Evolutionary conservation across 495 filamentous ascomycete genomes (phyloP).

Genomic region (Aspergillus incahuasiensis): DNA sequence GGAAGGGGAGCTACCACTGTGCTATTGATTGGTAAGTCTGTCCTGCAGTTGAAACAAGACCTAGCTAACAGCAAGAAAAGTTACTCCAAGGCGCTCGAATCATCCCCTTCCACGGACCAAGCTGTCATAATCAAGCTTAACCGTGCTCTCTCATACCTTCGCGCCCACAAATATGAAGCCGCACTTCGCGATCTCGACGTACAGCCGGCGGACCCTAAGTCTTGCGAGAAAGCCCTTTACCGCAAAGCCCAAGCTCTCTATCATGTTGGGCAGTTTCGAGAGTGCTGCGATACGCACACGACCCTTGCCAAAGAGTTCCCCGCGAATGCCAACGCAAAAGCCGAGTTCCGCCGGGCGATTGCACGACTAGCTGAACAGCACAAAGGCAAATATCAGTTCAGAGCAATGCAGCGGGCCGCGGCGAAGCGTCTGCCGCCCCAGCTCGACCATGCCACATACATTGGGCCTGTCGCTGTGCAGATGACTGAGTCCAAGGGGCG

Average conservation of each 20-base stretch:
- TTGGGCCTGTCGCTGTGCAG: not conserved
- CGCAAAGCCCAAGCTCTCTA: constrained; percentile 45
- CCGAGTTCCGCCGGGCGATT: constrained; percentile 13
- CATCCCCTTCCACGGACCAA: constrained; percentile 14
- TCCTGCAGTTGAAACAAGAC: constrained; percentile 4
- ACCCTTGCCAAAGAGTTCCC: constrained; percentile 24
- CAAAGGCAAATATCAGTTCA: constrained; percentile 43
- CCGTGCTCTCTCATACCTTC: constrained; percentile 43
- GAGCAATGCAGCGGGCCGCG: constrained; percentile 32
- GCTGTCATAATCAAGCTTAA: constrained; percentile 30
- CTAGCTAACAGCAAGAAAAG: constrained; percentile 13
- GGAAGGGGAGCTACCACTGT: constrained; percentile 8
- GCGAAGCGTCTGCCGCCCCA: constrained; percentile 16
- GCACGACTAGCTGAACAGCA: constrained; percentile 20
- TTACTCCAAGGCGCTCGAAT: constrained; percentile 26
- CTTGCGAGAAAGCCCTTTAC: constrained; percentile 44
- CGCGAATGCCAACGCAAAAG: constrained; percentile 16
- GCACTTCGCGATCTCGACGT: constrained; percentile 42
- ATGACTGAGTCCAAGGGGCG: constrained; percentile 20
- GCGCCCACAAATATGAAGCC: constrained; percentile 41
- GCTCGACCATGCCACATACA: not conserved
- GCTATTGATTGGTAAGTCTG: constrained; percentile 25
- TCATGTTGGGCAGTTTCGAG: constrained; percentile 34
- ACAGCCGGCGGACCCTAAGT: constrained; percentile 17
- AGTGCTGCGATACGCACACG: constrained; percentile 26